Base-by-base conservation (phyloP, 192 early-diverging fungal species). In the Coemansia sp. region DNA sequence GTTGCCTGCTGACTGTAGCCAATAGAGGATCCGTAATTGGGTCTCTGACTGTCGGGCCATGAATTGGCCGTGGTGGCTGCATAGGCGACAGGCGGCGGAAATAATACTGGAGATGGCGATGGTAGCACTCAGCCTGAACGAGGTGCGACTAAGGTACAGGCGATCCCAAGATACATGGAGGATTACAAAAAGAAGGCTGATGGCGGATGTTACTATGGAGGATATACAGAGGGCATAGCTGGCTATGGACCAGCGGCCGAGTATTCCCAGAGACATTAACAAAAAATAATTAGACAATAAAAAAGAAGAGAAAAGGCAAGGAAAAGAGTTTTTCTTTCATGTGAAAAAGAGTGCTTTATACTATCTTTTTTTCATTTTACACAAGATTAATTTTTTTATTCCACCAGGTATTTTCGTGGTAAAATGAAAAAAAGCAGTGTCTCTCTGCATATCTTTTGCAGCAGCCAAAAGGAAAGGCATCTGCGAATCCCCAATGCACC, bases 171-270 rank as follows among this genome's bases (percentile, higher is more conserved):
- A 33, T 2, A 46, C 9, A 6, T 42, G 36, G 5, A 43, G 37
- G 20, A 20, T 48, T 4, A 62, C 34, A 3, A 61, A 9, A 1
- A 53, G 4, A 13, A 66, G n/a, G 10, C 43, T 24, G 5, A 62
- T 18, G 13, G 34, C 16, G 11, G 71, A 66, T 11, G 65, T 23
- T 3, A 39, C 18, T 16, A 73, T 35, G 0, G 71, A 73, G 2
- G 46, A 26, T 37, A 73, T 73, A 23, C 45, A 46, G 42, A 73
- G 37, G n/a, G 33, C 51, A 51, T 59, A 63, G 13, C 48, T 60
- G 35, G 65, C 71, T 2, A 59, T 31, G 6, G n/a, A 13, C 71
- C 71, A 72, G 11, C 28, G 31, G 11, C 26, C 63, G 3, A 66
- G 21, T 11, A 48, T 36, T n/a, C 26, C 56, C 13, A 38, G 36